Evolutionary conservation across 495 filamentous ascomycete genomes (phyloP), one percentile per base, ranked within the genome.

Genomic region (Coniosporium apollinis): DNA sequence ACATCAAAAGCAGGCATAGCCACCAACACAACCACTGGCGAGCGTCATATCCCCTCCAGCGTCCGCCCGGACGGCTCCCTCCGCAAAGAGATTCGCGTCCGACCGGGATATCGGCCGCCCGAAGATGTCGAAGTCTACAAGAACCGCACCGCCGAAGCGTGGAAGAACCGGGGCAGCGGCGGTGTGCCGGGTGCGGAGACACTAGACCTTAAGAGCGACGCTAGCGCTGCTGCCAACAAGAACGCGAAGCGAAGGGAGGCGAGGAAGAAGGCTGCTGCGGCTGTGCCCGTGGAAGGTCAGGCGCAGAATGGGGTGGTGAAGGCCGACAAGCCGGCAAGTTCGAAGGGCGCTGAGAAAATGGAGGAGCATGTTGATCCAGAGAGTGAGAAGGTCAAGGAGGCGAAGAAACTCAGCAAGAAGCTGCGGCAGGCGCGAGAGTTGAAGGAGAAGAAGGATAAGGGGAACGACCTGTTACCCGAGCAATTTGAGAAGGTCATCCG

Each of bases 401-500:
- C 76, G 2, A 76, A 84, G 38, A 87, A 81, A 37, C 60, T 99
- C n/a, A 81, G 78, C 59, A 99, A 99, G 63, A 99, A 96, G 53
- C 67, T 99, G 24, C 72, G 80, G 39, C 91, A 96, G 53, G 89
- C 89, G 2, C 77, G 77, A 43, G 89, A 96, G 1, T 60, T 99
- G 28, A 77, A 79, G 48, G 77, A 74, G 47, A 94, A 93, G 65
- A 92, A 94, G 58, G 80, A 93, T 16, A 70, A 73, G 24, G 91
- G 89, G 17, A 76, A 79, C 42, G 60, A 65, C 0, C 55, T 99
- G 42, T 61, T 93, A 10, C 91, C 91, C 0, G 91, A 99, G 57
- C 91, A 99, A 60, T 76, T 96, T 35, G 86, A 84, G 40, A 99
- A 99, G 61, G 79, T 99, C 30, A 89, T 92, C 49, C 92, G 86